Evolutionary conservation across 2,329 filamentous ascomycete species (phyloP), one percentile per base, ranked within the genome.

Genomic region (Monilinia vaccinii-corymbosi): DNA sequence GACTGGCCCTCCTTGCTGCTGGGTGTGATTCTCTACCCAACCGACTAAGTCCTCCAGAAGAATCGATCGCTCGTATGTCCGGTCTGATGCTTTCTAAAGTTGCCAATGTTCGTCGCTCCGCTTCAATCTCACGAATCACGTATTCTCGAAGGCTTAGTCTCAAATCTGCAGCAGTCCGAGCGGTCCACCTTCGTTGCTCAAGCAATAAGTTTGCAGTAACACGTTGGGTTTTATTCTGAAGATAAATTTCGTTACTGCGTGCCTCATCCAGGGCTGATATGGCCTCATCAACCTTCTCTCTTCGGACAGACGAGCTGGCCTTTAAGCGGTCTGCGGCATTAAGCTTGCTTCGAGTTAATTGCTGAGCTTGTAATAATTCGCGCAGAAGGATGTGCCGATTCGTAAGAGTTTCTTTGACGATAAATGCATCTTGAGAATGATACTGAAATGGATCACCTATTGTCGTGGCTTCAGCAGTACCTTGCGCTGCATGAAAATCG

Each of bases 261-360:
- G 94, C 94, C 71, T 97, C 94, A 64, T 96, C 91, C 5, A 97
- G 81, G 5, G 91, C 83, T 21, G 85, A 81, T 69, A 99, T 95
- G n/a, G 94, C 94, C 75, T 99, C 94, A 72, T 99, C 94, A 32
- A 97, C 94, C 76, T 97, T 99, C 71, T 99, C 94, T 40, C 88
- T 83, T 63, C 91, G 88, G 40, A 99, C 92, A 61, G 86, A 94
- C 18, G 89, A 88, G 73, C 86, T 91, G 21, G 87, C 85, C 72
- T 95, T 96, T 62, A 99, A 81, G 48, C 94, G 85, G 73, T 97
- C 92, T 1, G 92, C 91, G 1, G 92, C 90, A 64, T 86, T 85
- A 44, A 94, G 83, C 73, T 91, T 94, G 74, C 84, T 89, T 64
- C 89, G 85, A 1, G 92, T 91, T 25, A 79, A 80, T 72, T 96